Percentiles rank a stretch among this genome's conserved stretches.
phyloP scores from a whole-genome alignment of 108 stramenopile genomes.

The Asterionellopsis glacialis region DNA sequence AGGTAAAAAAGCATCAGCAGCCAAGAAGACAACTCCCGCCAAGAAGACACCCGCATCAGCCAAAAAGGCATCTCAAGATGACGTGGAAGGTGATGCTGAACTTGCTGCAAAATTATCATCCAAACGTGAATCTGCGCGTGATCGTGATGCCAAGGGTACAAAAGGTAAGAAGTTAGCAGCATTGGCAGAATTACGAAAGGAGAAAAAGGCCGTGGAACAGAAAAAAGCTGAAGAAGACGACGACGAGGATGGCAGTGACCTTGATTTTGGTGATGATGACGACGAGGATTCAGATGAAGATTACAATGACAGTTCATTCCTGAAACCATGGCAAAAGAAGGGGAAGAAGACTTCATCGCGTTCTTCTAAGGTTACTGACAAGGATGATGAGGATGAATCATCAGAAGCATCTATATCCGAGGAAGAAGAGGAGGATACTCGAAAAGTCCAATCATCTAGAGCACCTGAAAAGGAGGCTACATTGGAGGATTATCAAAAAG shows the following conservation, averaged over 20 bases:
- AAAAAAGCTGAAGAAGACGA: slow-evolving; percentile 39
- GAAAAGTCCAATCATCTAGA: slow-evolving; percentile 9
- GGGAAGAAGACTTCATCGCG: slow-evolving; percentile 9
- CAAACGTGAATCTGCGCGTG: slow-evolving; percentile 59
- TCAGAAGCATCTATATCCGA: slow-evolving; percentile 9
- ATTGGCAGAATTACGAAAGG: slow-evolving; percentile 64
- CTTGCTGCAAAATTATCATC: slow-evolving; percentile 47
- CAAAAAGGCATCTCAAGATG: slow-evolving; percentile 29
- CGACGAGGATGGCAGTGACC: slow-evolving; percentile 38
- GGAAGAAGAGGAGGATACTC: slow-evolving; percentile 20
- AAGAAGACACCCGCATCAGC: slow-evolving; percentile 11
- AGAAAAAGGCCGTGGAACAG: slow-evolving; percentile 40
- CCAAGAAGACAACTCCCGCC: slow-evolving; percentile 4
- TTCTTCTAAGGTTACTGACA: not conserved
- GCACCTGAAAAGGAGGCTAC: slow-evolving; percentile 50
- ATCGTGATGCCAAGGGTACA: slow-evolving; percentile 66
- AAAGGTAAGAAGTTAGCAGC: slow-evolving; percentile 76
- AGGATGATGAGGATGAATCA: slow-evolving; percentile 7
- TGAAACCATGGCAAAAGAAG: slow-evolving; percentile 76
- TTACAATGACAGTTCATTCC: slow-evolving; percentile 48
- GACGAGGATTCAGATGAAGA: slow-evolving; percentile 77
- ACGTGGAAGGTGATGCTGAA: slow-evolving; percentile 47
- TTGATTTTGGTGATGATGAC: slow-evolving; percentile 74
- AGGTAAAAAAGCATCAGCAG: not conserved
- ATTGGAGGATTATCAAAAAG: slow-evolving; percentile 65